Conservation (phyloP, 768 basidiomycete species). For the Dendrothele bispora region DNA sequence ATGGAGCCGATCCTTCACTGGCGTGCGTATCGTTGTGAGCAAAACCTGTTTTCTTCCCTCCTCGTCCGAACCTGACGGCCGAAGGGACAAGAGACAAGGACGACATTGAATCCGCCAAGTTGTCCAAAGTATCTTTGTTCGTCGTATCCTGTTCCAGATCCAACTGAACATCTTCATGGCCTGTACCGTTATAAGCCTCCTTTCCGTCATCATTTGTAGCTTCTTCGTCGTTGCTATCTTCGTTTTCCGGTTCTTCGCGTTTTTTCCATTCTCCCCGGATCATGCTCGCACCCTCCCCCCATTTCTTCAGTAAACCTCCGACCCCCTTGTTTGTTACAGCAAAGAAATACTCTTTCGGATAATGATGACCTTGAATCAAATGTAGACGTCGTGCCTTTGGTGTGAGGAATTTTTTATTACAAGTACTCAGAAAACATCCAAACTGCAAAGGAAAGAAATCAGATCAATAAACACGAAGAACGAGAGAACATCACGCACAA, state of each 20-base stretch:
- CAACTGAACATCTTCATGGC: neutral
- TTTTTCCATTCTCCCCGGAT: constrained; percentile 72
- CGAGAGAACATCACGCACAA: constrained; percentile 47
- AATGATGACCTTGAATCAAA: constrained; percentile 78
- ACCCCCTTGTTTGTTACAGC: constrained; percentile 90
- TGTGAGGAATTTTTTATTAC: constrained; percentile 59
- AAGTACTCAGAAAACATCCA: constrained; percentile 69
- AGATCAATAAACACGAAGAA: too few species aligned
- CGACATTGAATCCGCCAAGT: constrained; percentile 7
- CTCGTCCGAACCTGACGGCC: constrained; percentile 53
- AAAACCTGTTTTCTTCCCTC: constrained; percentile 40
- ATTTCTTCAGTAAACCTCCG: constrained; percentile 72
- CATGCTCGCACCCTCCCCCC: constrained; percentile 85
- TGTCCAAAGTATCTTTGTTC: constrained; percentile 6
- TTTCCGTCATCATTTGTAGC: constrained; percentile 25
- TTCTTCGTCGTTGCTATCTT: constrained; percentile 22
- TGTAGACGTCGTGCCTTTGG: constrained; percentile 81
- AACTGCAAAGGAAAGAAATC: constrained; percentile 44
- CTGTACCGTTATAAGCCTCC: constrained; percentile 14
- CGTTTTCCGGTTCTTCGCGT: constrained; percentile 28
- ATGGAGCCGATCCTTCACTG: constrained; percentile 15
- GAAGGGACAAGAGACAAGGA: constrained; percentile 42
- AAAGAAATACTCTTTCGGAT: constrained; percentile 90
- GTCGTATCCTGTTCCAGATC: neutral
- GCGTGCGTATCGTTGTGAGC: constrained; percentile 34